These are phyloP conservation scores for Juglanconis juglandina DNA, from an alignment of 2,329 filamentous ascomycete genomes.

Conservation along the genomic window DNA sequence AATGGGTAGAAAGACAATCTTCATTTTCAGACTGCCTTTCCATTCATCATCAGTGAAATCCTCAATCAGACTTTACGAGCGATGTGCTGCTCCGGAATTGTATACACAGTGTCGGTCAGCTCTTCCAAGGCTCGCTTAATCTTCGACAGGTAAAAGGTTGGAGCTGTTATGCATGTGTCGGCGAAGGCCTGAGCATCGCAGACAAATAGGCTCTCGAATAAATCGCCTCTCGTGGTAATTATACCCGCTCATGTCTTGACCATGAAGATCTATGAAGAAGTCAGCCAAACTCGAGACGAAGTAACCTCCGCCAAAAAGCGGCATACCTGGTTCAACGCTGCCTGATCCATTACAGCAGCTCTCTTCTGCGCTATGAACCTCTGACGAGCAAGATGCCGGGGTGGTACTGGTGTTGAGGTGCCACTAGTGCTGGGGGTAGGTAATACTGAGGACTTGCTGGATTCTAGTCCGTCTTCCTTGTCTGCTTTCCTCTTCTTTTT, in stretches of 20 bases:
- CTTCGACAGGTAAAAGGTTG: too few relatives aligned
- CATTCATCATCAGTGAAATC: too few relatives aligned
- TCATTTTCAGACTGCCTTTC: too few relatives aligned
- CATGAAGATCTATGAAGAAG: conserved; percentile 60
- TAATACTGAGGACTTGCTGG: conserved; percentile 34
- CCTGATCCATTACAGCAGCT: conserved; percentile 74
- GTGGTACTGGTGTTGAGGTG: conserved; percentile 38
- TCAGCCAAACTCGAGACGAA: conserved; percentile 16
- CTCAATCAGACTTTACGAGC: too few relatives aligned
- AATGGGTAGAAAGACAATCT: too few relatives aligned
- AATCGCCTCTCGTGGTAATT: neutral
- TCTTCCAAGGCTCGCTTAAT: too few relatives aligned
- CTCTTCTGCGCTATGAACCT: conserved; percentile 87
- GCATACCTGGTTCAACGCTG: conserved; percentile 79
- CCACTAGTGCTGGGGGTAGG: conserved; percentile 43
- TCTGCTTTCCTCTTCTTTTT: conserved; percentile 24
- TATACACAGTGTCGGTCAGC: too few relatives aligned
- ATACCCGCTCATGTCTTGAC: conserved; percentile 43
- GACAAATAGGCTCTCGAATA: conserved; percentile 6
- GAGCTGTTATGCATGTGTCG: neutral
- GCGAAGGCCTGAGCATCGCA: neutral
- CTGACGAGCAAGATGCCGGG: conserved; percentile 71
- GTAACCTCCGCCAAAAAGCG: neutral
- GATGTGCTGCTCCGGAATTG: too few relatives aligned
- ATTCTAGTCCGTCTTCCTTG: conserved; percentile 29